Base-by-base conservation (phyloP, 2,329 filamentous ascomycete genomes). In the Verticillium albo-atrum region DNA sequence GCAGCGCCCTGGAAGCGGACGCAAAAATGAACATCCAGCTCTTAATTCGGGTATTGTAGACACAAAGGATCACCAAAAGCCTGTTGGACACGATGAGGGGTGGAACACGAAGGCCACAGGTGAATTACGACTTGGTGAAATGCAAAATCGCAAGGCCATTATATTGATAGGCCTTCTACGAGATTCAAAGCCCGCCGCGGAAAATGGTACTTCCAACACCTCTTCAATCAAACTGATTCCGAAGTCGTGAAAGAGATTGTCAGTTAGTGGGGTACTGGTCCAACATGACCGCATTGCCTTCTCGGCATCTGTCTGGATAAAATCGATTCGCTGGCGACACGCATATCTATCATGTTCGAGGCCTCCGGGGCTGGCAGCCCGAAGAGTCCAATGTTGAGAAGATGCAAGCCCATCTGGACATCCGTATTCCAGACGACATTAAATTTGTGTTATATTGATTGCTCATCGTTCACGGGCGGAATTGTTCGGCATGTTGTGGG, bases 61-160 rank as follows among this genome's bases (percentile, higher is more conserved):
- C n/a, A n/a, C n/a, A n/a, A n/a, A n/a, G n/a, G n/a, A n/a, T n/a
- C n/a, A n/a, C n/a, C n/a, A n/a, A n/a, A n/a, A n/a, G n/a, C n/a
- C n/a, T n/a, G n/a, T n/a, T n/a, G n/a, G n/a, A n/a, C n/a, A n/a
- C n/a, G n/a, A n/a, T n/a, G n/a, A n/a, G n/a, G 9, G 59, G 56
- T 14, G 53, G 59, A 20, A 42, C 52, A 42, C 58, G 10, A 58
- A 58, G 53, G 15, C 58, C 25, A 25, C 28, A 7, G 37, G 47
- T 23, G 59, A 52, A 3, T 42, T 60, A 9, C 20, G 47, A 14
- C 59, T 56, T 2, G 59, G 53, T 3, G 56, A 56, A 17, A 56
- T 56, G 56, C 59, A 60, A 32, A 60, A 56, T 15, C 56, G 53
- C 28, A 58, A 60, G 26, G 7, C 59, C 10, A 58, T 58, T 52